These are phyloP conservation scores for Mychonastes homosphaera DNA, from an alignment of 139 green algal species.

Conservation along the genomic window DNA sequence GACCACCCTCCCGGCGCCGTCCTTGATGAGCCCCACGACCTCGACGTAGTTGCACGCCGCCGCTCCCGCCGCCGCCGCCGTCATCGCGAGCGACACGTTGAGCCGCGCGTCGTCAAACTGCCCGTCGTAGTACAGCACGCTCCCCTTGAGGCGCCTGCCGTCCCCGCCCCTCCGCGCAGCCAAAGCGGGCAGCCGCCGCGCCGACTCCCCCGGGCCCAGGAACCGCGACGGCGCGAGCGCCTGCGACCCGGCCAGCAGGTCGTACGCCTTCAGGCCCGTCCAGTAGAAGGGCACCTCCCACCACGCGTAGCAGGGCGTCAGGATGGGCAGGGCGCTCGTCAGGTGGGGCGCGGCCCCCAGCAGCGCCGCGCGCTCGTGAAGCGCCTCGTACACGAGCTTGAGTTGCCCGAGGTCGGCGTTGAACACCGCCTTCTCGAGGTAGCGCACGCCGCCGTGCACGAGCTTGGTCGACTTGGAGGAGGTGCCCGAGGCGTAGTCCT, in stretches of 20 bases:
- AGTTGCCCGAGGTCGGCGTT: slow-evolving; percentile 77
- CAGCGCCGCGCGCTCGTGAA: slow-evolving; percentile 71
- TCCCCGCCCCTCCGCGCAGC: slow-evolving; percentile 26
- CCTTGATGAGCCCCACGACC: slow-evolving; percentile 62
- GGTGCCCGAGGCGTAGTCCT: slow-evolving; percentile 90
- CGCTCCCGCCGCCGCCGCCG: slow-evolving; percentile 74
- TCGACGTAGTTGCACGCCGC: slow-evolving; percentile 76
- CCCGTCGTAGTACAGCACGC: slow-evolving; percentile 89
- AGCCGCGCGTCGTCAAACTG: slow-evolving; percentile 94
- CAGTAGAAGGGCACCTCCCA: slow-evolving; percentile 98
- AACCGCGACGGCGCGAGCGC: slow-evolving; percentile 63
- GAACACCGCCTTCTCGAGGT: slow-evolving; percentile 83
- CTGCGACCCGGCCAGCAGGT: slow-evolving; percentile 77
- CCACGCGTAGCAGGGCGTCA: slow-evolving; percentile 97
- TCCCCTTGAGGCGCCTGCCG: slow-evolving; percentile 61
- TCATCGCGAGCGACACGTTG: slow-evolving; percentile 75
- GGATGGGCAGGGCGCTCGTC: slow-evolving; percentile 62
- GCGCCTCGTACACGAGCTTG: slow-evolving; percentile 87
- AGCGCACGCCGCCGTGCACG: slow-evolving; percentile 90
- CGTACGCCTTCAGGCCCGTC: slow-evolving; percentile 86
- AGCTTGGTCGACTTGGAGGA: slow-evolving; percentile 91
- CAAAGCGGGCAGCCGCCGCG: slow-evolving; percentile 69
- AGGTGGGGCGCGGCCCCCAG: slow-evolving; percentile 82
- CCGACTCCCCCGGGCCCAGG: slow-evolving; percentile 43
- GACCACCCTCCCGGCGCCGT: slow-evolving; percentile 51